Conservation (phyloP, 2,329 filamentous ascomycete species). For the Clonostachys chloroleuca region DNA sequence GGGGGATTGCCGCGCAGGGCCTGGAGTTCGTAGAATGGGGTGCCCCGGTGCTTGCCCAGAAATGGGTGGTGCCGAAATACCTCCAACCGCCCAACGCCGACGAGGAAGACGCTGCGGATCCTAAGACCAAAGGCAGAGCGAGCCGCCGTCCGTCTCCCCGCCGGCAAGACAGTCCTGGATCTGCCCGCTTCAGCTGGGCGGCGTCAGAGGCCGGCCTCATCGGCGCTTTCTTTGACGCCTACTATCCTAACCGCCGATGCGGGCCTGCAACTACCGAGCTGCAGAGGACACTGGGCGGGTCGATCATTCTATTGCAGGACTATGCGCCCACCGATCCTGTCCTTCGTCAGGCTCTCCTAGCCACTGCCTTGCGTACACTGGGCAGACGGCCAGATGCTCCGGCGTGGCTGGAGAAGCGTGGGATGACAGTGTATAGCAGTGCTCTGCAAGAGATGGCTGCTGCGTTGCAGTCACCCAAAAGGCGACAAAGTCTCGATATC, state of each 20-base stretch:
- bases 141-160: too few species aligned
- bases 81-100: too few species aligned
- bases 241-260: slow-evolving; percentile 4
- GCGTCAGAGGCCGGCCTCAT: neutral
- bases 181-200: too few species aligned
- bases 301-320: neutral
- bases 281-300: neutral
- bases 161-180: too few species aligned
- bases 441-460: slow-evolving; percentile 1
- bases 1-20: too few species aligned
- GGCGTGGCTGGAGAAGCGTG: neutral
- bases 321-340: neutral
- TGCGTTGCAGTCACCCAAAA: neutral
- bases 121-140: too few species aligned
- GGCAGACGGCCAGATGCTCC: neutral
- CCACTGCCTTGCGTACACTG: neutral
- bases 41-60: too few species aligned
- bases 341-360: neutral
- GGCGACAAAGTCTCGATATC: neutral
- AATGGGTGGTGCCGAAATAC: too few species aligned
- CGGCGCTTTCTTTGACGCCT: slow-evolving; percentile 3
- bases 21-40: too few species aligned
- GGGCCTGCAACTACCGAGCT: neutral
- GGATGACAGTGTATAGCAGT: neutral
- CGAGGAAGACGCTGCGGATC: too few species aligned